Conservation (phyloP, 2,329 filamentous ascomycete genomes). For the Pseudogymnoascus sp. region DNA sequence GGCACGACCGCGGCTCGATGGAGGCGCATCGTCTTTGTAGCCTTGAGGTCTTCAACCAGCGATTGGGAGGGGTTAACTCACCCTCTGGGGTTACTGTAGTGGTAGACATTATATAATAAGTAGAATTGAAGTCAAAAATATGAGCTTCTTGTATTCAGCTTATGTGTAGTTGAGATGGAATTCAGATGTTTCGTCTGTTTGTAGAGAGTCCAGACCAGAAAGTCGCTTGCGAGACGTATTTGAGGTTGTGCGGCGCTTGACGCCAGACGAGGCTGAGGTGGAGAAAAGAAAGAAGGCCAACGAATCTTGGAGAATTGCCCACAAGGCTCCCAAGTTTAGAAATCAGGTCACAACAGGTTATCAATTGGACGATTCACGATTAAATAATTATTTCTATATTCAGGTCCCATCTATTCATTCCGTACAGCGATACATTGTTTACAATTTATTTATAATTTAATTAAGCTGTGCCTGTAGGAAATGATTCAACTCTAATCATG, state of each 20-base stretch:
- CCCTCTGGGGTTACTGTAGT: conserved; percentile 11
- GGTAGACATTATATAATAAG: conserved; percentile 11
- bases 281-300: conserved; percentile 9
- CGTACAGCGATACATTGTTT: background rate
- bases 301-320: conserved; percentile 8
- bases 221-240: conserved; percentile 9
- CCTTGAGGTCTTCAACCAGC: background rate
- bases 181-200: conserved; percentile 6
- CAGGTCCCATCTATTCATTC: background rate
- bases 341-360: background rate
- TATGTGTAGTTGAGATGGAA: conserved; percentile 8
- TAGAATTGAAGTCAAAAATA: background rate
- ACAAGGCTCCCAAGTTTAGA: background rate
- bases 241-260: conserved; percentile 7
- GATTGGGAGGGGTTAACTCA: conserved; percentile 3
- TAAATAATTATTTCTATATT: background rate
- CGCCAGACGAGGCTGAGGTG: conserved; percentile 12
- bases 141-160: conserved; percentile 6
- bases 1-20: background rate
- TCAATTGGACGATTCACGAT: background rate
- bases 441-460: background rate
- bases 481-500: background rate
- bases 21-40: conserved; percentile 1
- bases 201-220: conserved; percentile 7
- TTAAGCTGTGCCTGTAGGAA: background rate